A percentile compares a stretch with the other conserved stretches of the same genome.
Conservation (phyloP, 768 basidiomycete species). For the Mycena venus region DNA sequence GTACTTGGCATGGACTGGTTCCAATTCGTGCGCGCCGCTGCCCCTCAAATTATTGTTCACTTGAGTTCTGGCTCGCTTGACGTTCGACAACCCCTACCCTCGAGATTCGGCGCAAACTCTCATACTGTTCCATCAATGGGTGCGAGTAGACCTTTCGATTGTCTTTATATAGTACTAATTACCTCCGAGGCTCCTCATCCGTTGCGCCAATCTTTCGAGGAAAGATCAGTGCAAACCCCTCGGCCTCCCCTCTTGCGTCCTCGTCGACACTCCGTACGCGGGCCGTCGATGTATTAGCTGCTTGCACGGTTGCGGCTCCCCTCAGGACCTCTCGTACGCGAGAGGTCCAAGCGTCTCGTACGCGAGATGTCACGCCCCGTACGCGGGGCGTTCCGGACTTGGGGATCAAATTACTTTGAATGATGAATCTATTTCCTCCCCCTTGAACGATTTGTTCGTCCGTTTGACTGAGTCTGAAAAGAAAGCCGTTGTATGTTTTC, state of each 20-base stretch:
- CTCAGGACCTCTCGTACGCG: too few species aligned
- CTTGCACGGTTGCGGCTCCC: too few species aligned
- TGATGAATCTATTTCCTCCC: too few species aligned
- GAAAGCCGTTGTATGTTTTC: neutral
- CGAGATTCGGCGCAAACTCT: neutral
- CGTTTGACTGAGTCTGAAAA: neutral
- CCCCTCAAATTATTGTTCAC: constrained; percentile 4
- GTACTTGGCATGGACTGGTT: constrained; percentile 15
- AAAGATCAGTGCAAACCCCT: neutral
- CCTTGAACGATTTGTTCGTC: neutral
- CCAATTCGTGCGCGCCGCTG: constrained; percentile 2
- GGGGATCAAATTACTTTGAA: too few species aligned
- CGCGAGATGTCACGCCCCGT: too few species aligned
- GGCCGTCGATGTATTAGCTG: too few species aligned
- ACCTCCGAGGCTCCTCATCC: neutral
- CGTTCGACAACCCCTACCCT: too few species aligned
- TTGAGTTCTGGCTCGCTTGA: constrained; percentile 6
- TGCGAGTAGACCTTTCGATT: neutral
- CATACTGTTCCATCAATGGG: neutral
- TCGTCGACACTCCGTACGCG: neutral
- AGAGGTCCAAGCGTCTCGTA: too few species aligned
- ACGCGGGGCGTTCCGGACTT: too few species aligned
- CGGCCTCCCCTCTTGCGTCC: neutral
- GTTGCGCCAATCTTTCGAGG: neutral
- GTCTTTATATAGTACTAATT: too few species aligned